Conservation (phyloP, 352 stramenopile genomes). For the Phytophthora rubi region DNA sequence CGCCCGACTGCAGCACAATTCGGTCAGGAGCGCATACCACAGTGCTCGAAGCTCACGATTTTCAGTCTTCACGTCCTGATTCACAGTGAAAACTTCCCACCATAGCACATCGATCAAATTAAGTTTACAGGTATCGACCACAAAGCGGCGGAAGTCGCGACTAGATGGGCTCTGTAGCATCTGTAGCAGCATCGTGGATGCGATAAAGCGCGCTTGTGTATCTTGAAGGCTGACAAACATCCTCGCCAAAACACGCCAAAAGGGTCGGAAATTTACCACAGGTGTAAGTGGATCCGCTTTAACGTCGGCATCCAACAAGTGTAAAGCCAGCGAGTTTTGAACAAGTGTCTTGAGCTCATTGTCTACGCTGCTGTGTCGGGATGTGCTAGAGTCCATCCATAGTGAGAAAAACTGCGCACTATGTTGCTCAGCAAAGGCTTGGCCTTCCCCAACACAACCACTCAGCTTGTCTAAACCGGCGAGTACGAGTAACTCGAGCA, state of each 20-base stretch:
- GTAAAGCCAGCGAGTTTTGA: constrained; percentile 3
- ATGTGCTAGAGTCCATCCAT: constrained; percentile 17
- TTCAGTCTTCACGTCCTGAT: not conserved
- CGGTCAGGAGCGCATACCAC: constrained; percentile 23
- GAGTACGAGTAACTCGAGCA: constrained; percentile 14
- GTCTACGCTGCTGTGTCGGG: not conserved
- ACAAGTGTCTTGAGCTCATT: not conserved
- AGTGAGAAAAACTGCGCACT: constrained; percentile 1
- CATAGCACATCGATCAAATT: constrained; percentile 26
- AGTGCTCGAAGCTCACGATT: not conserved
- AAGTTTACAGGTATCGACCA: constrained; percentile 1
- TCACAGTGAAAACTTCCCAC: constrained; percentile 9
- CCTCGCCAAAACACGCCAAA: constrained; percentile 22
- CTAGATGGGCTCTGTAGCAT: constrained; percentile 3
- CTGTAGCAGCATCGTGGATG: constrained; percentile 13
- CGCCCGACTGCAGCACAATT: constrained; percentile 16
- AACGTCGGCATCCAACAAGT: not conserved
- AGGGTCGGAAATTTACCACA: constrained; percentile 1
- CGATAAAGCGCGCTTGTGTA: not conserved
- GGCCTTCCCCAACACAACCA: not conserved
- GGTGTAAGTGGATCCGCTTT: not conserved
- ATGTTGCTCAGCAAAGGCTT: not conserved
- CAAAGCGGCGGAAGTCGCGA: constrained; percentile 1
- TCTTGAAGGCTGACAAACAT: constrained; percentile 5
- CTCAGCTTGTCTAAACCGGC: constrained; percentile 10